Conservation (phyloP, 164 flowering plant genomes). For the Magnolia sinica region DNA sequence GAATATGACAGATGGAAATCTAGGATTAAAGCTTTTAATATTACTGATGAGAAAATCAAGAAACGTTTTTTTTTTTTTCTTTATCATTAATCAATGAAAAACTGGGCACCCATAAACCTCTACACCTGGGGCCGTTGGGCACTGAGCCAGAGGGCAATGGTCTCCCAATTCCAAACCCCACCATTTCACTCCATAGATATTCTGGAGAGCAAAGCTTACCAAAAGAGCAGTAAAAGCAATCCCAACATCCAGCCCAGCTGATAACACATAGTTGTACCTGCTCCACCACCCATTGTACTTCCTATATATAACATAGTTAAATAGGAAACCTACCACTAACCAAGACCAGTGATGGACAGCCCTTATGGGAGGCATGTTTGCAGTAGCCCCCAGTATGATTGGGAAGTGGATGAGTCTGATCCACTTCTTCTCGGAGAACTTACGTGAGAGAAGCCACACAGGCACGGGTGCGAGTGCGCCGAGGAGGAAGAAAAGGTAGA, state of each 20-base stretch:
- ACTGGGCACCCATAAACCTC: conserved; percentile 1
- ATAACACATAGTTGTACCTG: conserved; percentile 1
- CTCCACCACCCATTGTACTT: background rate
- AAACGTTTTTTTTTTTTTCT: too few species aligned
- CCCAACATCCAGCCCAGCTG: background rate
- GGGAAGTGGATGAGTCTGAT: conserved; percentile 26
- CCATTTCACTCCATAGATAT: background rate
- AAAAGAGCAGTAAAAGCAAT: background rate
- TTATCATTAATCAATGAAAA: background rate
- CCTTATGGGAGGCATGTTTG: background rate
- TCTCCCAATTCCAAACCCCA: background rate
- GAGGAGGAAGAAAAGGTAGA: background rate
- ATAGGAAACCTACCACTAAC: background rate
- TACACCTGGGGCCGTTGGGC: conserved; percentile 1
- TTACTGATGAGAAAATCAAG: too few species aligned
- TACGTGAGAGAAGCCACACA: background rate
- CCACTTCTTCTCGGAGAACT: conserved; percentile 34
- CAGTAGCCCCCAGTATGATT: background rate
- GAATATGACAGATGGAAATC: too few species aligned
- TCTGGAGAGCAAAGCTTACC: background rate
- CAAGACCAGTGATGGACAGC: background rate
- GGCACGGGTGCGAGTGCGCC: conserved; percentile 1
- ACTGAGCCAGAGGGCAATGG: background rate
- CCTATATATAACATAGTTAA: background rate
- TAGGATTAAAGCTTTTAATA: too few species aligned